Evolutionary conservation across 2,329 filamentous ascomycete genomes (phyloP), one percentile per base, ranked within the genome.

Genomic region (Alternaria brassicicola): DNA sequence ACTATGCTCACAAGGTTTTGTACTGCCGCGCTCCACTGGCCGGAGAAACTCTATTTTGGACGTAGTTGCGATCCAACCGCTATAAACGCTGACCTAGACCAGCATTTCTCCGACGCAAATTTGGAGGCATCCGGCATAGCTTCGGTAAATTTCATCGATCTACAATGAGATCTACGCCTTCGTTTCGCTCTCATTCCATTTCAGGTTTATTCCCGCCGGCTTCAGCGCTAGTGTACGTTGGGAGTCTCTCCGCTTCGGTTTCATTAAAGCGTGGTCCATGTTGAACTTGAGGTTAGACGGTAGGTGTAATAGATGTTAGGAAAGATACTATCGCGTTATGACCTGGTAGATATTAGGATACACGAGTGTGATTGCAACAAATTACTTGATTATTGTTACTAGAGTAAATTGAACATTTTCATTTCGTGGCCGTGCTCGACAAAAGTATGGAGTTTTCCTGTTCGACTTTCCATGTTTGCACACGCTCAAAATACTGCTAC

Each of bases 371-470:
- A 5, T 31, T 31, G 30, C 30, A 1, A 31, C 30, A 0, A 15
- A 6, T 2, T 31, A 13, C 30, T 31, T 31, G 30, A 13, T 0
- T 12, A 15, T 31, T 13, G 30, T 31, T 0, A 31, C 0, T 6
- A 6, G 12, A 6, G 30, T 31, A 31, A 0, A 31, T 31, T 0
- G 0, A 6, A 13, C 30, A 31, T 31, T 31, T 13, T 31, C 12
- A 12, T 31, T 31, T 31, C 15, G 30, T 31, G 0, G 10, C 12
- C 10, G 30, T 31, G 30, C 10, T 31, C 15, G 12, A 31, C 30
- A 31, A 0, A 15, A 31, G 30, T 13, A 31, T 2, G 0, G 12
- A 1, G 10, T 13, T 31, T 31, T 1, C 4, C 0, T 31, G 5
- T 15, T 15, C 12, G 12, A 31, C 0, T 31, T 31, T 31, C 30